A percentile compares a stretch with the other conserved stretches of the same genome.
Evolutionary conservation across 192 early-diverging fungal genomes (phyloP).

Genomic region (Coemansia javaensis): DNA sequence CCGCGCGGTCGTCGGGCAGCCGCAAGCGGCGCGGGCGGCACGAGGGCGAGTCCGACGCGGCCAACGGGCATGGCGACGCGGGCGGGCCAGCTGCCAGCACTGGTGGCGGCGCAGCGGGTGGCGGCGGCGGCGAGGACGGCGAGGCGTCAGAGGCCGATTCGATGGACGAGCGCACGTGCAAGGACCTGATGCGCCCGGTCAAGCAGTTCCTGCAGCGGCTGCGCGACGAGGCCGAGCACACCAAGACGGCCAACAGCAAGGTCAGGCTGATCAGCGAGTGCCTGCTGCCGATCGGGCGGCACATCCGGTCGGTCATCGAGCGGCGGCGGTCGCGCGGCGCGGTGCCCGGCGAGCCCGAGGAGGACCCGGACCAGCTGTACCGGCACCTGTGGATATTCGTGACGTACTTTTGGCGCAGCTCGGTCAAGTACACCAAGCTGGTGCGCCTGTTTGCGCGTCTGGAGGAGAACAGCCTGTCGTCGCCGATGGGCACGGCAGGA

Average conservation of each 20-base stretch:
- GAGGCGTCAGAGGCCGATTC: constrained; percentile 45
- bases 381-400: constrained; percentile 68
- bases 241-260: constrained; percentile 50
- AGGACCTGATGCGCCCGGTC: constrained; percentile 64
- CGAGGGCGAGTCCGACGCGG: constrained; percentile 24
- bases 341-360: constrained; percentile 15
- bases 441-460: constrained; percentile 55
- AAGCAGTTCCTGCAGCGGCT: constrained; percentile 56
- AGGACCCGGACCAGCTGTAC: constrained; percentile 36
- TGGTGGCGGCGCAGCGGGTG: not conserved
- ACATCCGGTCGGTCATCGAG: constrained; percentile 47
- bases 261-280: constrained; percentile 55
- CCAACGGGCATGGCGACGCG: constrained; percentile 17
- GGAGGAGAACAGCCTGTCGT: constrained; percentile 30
- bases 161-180: constrained; percentile 62
- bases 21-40: constrained; percentile 33
- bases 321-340: constrained; percentile 33
- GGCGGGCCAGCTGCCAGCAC: no score
- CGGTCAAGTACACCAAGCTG: constrained; percentile 53
- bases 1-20: constrained; percentile 3
- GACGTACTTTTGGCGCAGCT: constrained; percentile 62
- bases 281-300: constrained; percentile 51
- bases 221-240: constrained; percentile 50
- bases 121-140: constrained; percentile 14
- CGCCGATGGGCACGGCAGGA: not conserved